Evolutionary conservation across 2,329 filamentous ascomycete genomes (phyloP), one percentile per base, ranked within the genome.

Genomic region (Colletotrichum scovillei): DNA sequence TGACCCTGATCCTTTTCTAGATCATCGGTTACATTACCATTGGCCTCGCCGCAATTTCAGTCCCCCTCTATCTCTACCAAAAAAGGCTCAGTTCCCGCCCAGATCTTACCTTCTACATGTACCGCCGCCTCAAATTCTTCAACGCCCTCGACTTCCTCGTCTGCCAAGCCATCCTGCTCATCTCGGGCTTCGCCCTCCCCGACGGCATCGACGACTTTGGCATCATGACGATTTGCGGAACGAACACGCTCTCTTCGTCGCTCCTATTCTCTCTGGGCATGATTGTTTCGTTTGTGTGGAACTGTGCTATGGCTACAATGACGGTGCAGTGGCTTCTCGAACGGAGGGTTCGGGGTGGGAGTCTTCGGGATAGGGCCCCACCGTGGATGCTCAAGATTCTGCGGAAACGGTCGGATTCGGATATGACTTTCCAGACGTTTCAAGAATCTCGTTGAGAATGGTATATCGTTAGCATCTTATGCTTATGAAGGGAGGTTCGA

Each of bases 221-320:
- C 1, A 56, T 70, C 22, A 70, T 73, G 66, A 65, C 70, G 4
- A 24, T 73, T 1, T 73, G 70, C 42, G 70, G 70, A 9, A 73
- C 70, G 4, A 73, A 56, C 16, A 55, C 55, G 6, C 3, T 73
- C 1, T 73, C 70, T 4, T 38, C 67, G 2, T 73, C 70, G 3
- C n/a, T 70, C 5, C 30, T 73, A 1, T 73, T 73, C 26, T 73
- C 70, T 28, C n/a, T 73, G n/a, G 70, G 70, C 2, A 73, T 73
- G 70, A 70, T 73, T 12, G 46, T 73, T 11, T 73, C 70, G 6
- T 69, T 73, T 30, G 28, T 73, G 4, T 73, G 70, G 70, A 73
- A 73, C 49, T 70, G 70, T 28, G 70, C 70, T 7, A 73, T 70
- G 70, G 70, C 70, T 2, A 73, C 70, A 7, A 73, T 73, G 70